Evolutionary conservation across 495 filamentous ascomycete genomes (phyloP).

Genomic region (Podospora didyma): DNA sequence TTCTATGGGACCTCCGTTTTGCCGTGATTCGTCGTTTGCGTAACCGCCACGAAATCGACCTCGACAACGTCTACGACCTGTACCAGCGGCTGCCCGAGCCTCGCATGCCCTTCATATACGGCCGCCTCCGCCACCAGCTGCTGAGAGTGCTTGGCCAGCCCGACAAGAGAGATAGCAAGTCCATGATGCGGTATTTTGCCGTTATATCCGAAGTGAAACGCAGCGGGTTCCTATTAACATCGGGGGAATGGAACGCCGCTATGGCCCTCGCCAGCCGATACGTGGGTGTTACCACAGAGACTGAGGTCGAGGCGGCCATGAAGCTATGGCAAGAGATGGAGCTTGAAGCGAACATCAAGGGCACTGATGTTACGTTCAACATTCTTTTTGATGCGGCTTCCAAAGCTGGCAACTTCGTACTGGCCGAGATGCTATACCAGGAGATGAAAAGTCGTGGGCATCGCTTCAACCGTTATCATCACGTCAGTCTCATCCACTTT

Average conservation of each 20-base stretch:
- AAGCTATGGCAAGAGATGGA: constrained; percentile 91
- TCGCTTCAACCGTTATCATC: constrained; percentile 65
- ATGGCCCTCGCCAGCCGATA: constrained; percentile 74
- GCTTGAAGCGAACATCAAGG: constrained; percentile 56
- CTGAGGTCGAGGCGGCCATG: constrained; percentile 68
- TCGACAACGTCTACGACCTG: constrained; percentile 39
- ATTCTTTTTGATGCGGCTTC: constrained; percentile 86
- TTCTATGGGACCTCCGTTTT: constrained; percentile 29
- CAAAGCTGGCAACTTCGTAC: constrained; percentile 73
- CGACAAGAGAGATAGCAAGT: constrained; percentile 48
- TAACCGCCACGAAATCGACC: constrained; percentile 25
- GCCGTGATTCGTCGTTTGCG: constrained; percentile 28
- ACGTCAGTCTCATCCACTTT: constrained; percentile 77
- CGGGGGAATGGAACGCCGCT: constrained; percentile 74
- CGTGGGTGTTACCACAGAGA: constrained; percentile 54
- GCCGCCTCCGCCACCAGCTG: constrained; percentile 56
- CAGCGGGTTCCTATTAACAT: constrained; percentile 58
- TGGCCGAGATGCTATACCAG: constrained; percentile 77
- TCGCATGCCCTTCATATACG: constrained; percentile 60
- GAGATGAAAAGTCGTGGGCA: constrained; percentile 72
- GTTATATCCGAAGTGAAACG: constrained; percentile 78
- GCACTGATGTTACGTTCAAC: constrained; percentile 76
- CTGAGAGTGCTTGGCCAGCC: constrained; percentile 64
- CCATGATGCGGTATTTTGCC: constrained; percentile 77
- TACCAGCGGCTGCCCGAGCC: constrained; percentile 51